Evolutionary conservation across 345 rosid species (phyloP), one percentile per base, ranked within the genome.

Genomic region (Gossypium raimondii): DNA sequence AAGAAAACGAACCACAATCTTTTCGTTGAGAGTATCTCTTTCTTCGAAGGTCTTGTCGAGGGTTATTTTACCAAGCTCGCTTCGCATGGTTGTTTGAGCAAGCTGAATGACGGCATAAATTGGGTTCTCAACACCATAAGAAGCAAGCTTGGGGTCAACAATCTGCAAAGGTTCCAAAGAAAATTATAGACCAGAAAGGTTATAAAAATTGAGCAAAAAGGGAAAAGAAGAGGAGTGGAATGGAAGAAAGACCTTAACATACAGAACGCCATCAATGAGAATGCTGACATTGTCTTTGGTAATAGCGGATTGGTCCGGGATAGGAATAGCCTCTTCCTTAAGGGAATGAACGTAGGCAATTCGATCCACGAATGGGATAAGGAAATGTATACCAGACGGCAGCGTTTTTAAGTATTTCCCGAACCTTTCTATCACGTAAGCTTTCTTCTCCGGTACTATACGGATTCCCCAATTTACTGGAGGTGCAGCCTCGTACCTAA

Each of bases 21-120:
- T 91, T 14, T 84, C 97, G 62, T 93, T 95, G 24, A 95, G 93
- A 1, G 94, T 90, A 73, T 93, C 99, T 25, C 99, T 86, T 81
- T 91, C 99, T 77, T 91, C 99, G 50, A 95, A 95, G 7, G 98
- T 95, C 89, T 95, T 93, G 81, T 95, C 99, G 64, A 95, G 98
- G 0, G 98, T 91, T 29, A 95, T 95, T 75, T 95, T 95, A 10
- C 99, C 99, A 1, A 93, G 94, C 84, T 95, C 97, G 53, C 98
- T 95, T 41, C 99, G 94, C 98, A 95, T 95, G 0, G 98, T 90
- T 7, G 99, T 93, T 79, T 93, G 99, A 3, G 99, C 99, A 43
- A 93, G 85, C 82, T 95, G 99, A 41, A 90, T 83, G 38, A 93
- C 97, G 43, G 98, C 98, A 56, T 90, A 95, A 48, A 91, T 91